phyloP scores from a whole-genome alignment of 2,329 filamentous ascomycete genomes.

The Penicillium sp. region DNA sequence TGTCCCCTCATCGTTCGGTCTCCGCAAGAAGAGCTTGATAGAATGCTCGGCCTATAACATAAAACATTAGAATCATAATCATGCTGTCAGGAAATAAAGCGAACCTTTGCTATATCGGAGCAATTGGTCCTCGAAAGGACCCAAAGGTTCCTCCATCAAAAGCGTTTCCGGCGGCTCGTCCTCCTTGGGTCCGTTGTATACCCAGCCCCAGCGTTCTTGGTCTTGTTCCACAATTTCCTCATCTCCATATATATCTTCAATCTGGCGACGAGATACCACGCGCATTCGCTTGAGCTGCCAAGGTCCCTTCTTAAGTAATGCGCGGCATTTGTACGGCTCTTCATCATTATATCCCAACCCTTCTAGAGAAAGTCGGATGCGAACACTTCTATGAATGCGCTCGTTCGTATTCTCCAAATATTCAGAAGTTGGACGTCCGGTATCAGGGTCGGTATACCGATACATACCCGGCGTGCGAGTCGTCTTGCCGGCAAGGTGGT shows the following conservation, averaged over 20 bases:
- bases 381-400: slow-evolving; percentile 18
- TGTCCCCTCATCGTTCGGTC: background rate
- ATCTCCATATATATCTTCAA: slow-evolving; percentile 5
- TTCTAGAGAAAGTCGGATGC: slow-evolving; percentile 16
- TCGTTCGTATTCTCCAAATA: slow-evolving; percentile 16
- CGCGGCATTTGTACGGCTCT: slow-evolving; percentile 16
- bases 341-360: slow-evolving; percentile 16
- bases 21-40: background rate
- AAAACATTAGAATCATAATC: background rate
- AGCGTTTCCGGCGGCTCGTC: slow-evolving; percentile 9
- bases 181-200: slow-evolving; percentile 12
- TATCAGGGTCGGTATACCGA: slow-evolving; percentile 10
- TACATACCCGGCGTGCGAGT: slow-evolving; percentile 21
- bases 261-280: slow-evolving; percentile 2
- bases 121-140: slow-evolving; percentile 14
- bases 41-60: background rate
- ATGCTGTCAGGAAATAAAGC: background rate
- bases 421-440: slow-evolving; percentile 2
- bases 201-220: slow-evolving; percentile 17
- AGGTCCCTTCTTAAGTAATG: slow-evolving; percentile 15
- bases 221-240: slow-evolving; percentile 4
- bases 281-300: slow-evolving; percentile 14
- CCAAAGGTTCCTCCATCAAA: slow-evolving; percentile 18
- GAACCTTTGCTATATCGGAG: slow-evolving; percentile 14
- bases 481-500: slow-evolving; percentile 16